Conservation (phyloP, 257 asterid species). For the Solanum peruvianum region DNA sequence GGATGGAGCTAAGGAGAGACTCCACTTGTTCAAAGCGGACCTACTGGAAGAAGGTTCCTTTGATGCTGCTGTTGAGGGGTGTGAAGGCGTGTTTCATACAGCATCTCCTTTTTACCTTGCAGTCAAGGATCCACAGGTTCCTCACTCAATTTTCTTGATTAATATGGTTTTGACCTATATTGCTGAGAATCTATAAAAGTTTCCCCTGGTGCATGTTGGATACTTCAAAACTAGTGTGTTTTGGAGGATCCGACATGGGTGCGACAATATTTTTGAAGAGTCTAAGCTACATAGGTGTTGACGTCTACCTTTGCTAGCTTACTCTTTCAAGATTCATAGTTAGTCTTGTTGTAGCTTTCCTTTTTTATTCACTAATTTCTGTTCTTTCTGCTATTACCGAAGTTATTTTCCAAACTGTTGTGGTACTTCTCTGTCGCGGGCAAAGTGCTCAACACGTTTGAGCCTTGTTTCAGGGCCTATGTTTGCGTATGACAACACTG, state of each 20-base stretch:
- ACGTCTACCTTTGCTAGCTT: background rate
- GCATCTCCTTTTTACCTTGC: constrained; percentile 68
- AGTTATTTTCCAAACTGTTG: background rate
- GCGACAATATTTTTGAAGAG: background rate
- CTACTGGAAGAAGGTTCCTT: constrained; percentile 73
- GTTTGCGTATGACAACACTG: background rate
- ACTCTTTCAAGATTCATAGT: background rate
- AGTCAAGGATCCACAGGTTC: constrained; percentile 64
- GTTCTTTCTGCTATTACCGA: background rate
- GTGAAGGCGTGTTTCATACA: constrained; percentile 86
- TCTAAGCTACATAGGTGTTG: background rate
- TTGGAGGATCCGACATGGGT: background rate
- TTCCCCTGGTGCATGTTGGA: background rate
- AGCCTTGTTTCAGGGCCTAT: background rate
- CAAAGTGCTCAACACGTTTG: background rate
- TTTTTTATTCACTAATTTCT: background rate
- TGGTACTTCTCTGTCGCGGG: background rate
- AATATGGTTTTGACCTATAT: background rate
- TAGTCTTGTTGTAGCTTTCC: background rate
- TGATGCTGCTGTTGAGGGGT: constrained; percentile 64
- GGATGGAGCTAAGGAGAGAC: constrained; percentile 90
- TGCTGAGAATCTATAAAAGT: background rate
- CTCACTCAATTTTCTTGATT: background rate
- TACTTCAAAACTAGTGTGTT: background rate
- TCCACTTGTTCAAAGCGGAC: constrained; percentile 60